Evolutionary conservation across 2,329 filamentous ascomycete species (phyloP), one percentile per base, ranked within the genome.

Genomic region (Claviceps capensis): DNA sequence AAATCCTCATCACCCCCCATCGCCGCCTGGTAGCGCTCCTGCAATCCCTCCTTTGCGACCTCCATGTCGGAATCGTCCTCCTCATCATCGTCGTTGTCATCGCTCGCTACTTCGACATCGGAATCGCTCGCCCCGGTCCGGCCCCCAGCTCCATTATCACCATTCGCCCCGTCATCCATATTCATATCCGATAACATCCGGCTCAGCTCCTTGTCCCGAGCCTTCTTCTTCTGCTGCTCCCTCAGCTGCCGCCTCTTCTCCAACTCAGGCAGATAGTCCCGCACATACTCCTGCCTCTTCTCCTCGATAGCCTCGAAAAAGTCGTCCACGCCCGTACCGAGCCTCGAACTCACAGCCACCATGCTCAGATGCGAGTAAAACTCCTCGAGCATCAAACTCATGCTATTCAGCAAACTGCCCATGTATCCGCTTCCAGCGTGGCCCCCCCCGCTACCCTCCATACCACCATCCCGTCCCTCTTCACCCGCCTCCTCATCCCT

Each of bases 341-440:
- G 88, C 80, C 95, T 91, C 7, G 89, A 86, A 59, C 88, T 95
- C 13, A 98, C 94, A 0, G 85, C 89, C 0, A 98, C 91, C 8
- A 98, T 87, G 62, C 82, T 94, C 37, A 98, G 73, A 63, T 97
- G 89, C 41, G 88, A 83, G 68, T 98, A 98, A 64, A 98, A 98
- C 66, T 98, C 93, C 62, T 98, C 93, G 37, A 98, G 74, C 78
- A 98, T 88, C 55, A 97, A 73, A 63, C 88, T 95, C 93, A 98
- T 98, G 63, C 88, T 95, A 74, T 96, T 97, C 50, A 98, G 76
- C 52, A 97, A 71, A 58, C 86, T 94, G 51, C 87, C 85, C 93
- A 98, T 97, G 71, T 98, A 98, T 14, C 93, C 93, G 59, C 85
- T 93, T 11, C 89, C 89, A 5, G 83, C 80, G 11, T 80, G 78